Base-by-base conservation (phyloP, 108 stramenopile genomes). In the Nitzschia putrida region DNA sequence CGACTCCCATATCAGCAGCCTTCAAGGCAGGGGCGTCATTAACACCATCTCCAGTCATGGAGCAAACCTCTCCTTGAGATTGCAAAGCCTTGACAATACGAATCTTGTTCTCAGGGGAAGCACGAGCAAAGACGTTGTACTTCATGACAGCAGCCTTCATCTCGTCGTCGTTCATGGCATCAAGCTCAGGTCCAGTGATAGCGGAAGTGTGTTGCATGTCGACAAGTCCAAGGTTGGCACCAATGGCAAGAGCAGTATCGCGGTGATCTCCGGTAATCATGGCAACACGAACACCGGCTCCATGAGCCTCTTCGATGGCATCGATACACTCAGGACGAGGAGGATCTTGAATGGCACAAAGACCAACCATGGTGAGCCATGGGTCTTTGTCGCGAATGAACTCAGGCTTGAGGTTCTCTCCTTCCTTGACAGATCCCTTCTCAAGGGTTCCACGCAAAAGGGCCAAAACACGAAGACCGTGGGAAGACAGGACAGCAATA, bases 221-320 rank as follows among this genome's bases (percentile, higher is more conserved):
- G 26, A 91, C 87, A 65, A 96, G 79, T 41, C 96, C 95, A 29
- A 66, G 52, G 22, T 34, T 66, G 52, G 52, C 24, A 16, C 64
- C 89, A 56, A 90, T 90, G 24, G 89, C 89, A 25, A 83, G 77
- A 37, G 89, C 89, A 52, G 72, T 93, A 3, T 73, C 93, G 68
- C 95, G 87, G 82, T 95, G 91, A 64, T 98, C 98, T 26, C 98
- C 98, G 24, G 98, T 98, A 71, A 98, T 97, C 98, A 98, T 98
- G 60, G 88, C 89, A 63, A 97, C 94, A 54, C 95, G 89, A 37
- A 96, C 89, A 49, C 95, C 94, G 53, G 94, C 93, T 43, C 78
- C 59, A 67, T 96, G 92, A 45, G 95, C 94, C 57, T 76, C 80
- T n/a, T 64, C 61, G 61, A 97, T 95, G 40, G 95, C 94, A 63